Evolutionary conservation across 2,329 filamentous ascomycete species (phyloP), one percentile per base, ranked within the genome.

Genomic region (Colletotrichum incanum): DNA sequence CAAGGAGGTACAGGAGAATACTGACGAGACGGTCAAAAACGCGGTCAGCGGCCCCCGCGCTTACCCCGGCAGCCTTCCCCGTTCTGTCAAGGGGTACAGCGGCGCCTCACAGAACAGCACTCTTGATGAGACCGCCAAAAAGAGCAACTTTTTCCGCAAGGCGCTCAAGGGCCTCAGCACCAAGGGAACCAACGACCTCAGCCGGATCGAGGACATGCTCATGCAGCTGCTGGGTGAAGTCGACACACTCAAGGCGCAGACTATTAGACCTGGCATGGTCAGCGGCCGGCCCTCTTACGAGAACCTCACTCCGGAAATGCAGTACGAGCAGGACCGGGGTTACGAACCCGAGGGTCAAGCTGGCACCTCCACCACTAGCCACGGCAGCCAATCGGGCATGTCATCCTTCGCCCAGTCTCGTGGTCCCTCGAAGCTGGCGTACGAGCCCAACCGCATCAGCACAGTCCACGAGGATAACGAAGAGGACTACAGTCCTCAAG

Each of bases 161-260:
- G 96, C 96, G n/a, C 86, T 99, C 61, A 96, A 97, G 80, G 95
- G 95, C 3, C 86, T 99, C 61, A 94, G 94, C 76, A 89, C 93
- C 79, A 97, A 96, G 84, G 96, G 94, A 63, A 92, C 93, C 9
- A 96, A 93, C 77, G 96, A 99, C 77, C 89, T 98, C 63, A 90
- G 91, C 75, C 93, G 94, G 76, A 98, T 98, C 74, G 94, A 96
- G 81, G 93, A 94, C 73, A 96, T 96, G 93, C 89, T 99, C 43
- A 93, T 96, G 81, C 95, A 98, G 79, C 89, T 99, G 28, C 90
- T 99, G 26, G 93, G 92, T 62, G 96, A 99, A 80, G 95, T 99
- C 8, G 96, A 98, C 80, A 93, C 90, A 58, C 86, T 96, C 71
- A 94, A 95, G 78, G 88, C 86, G 11, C 88, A 90, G 76, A 88